Base-by-base conservation (phyloP, 2,329 filamentous ascomycete genomes). In the Aspergillus quadrilineatus region DNA sequence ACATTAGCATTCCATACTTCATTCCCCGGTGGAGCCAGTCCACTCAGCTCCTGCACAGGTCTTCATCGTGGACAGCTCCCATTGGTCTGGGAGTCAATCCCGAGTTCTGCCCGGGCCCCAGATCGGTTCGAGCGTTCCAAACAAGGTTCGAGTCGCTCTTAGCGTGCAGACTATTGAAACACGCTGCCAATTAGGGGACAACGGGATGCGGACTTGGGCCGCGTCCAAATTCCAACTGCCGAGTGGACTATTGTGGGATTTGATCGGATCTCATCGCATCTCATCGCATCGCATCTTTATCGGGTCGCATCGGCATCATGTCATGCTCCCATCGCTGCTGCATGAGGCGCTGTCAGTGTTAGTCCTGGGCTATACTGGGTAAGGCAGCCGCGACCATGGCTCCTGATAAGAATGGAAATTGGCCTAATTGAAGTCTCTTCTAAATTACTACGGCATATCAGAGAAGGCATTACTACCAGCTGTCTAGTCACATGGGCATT, bases 231-330 rank as follows among this genome's bases (percentile, higher is more conserved):
- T 39, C 26, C 14, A 51, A 43, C 26, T 51, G 48, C 41, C 50
- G 50, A 53, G 50, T 26, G n/a, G 39, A 15, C 7, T 22, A 51
- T 5, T 43, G 14, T 34, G 36, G 17, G 42, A 46, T 17, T 36
- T 36, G 42, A 26, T 10, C 44, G 29, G 49, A 57, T 57, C 55
- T 48, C 44, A 49, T 54, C 42, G 17, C 50, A 53, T 46, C 45
- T 44, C 9, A 22, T 53, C 32, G 43, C 44, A 53, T 47, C 43
- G 42, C 8, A 41, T 41, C 30, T 22, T 28, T 14, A 15, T 39
- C 36, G 36, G 36, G 36, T 39, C 36, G 36, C 36, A 14, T 39
- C 36, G 36, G 36, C 36, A 14, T 39, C 36, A 39, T 39, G 36
- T 12, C 36, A 39, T 39, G 14, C 10, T 14, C 15, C n/a, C 6